Conservation (phyloP, 2,329 filamentous ascomycete species). For the Ceratocystis smalleyi region DNA sequence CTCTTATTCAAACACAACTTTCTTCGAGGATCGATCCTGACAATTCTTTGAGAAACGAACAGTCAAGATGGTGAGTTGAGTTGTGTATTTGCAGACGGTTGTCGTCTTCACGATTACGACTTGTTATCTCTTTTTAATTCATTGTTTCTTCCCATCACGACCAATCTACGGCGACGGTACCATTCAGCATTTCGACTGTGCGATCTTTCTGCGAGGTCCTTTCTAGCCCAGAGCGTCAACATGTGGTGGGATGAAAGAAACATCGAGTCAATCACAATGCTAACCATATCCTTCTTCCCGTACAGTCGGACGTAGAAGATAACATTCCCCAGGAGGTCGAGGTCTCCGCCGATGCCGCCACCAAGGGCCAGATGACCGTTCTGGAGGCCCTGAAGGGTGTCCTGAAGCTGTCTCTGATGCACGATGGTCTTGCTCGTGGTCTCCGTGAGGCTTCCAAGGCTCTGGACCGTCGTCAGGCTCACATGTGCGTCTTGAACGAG, state of each 20-base stretch:
- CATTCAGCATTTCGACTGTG: not conserved
- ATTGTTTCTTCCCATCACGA: slow-evolving; percentile 2
- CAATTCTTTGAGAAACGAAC: slow-evolving; percentile 32
- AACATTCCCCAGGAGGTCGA: slow-evolving; percentile 88
- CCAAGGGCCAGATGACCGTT: slow-evolving; percentile 90
- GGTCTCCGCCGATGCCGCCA: slow-evolving; percentile 77
- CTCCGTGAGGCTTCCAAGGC: slow-evolving; percentile 98
- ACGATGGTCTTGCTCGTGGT: slow-evolving; percentile 97
- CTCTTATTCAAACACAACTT: slow-evolving; percentile 25
- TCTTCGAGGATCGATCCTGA: slow-evolving; percentile 53
- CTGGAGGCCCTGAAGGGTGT: slow-evolving; percentile 98
- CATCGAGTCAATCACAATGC: not conserved
- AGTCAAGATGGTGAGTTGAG: slow-evolving; percentile 45
- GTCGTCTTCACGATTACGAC: not conserved
- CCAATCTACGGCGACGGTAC: not conserved
- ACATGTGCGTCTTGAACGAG: slow-evolving; percentile 99
- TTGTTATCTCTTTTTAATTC: not conserved
- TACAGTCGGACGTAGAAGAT: slow-evolving; percentile 99
- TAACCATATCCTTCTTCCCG: slow-evolving; percentile 9
- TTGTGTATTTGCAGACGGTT: slow-evolving; percentile 2
- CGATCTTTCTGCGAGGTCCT: not conserved
- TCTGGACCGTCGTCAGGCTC: slow-evolving; percentile 92
- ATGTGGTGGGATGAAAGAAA: not conserved
- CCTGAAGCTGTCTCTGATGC: slow-evolving; percentile 95
- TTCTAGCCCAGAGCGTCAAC: not conserved